Evolutionary conservation across 768 basidiomycete species (phyloP), one percentile per base, ranked within the genome.

Genomic region (Boletellus ananiceps): DNA sequence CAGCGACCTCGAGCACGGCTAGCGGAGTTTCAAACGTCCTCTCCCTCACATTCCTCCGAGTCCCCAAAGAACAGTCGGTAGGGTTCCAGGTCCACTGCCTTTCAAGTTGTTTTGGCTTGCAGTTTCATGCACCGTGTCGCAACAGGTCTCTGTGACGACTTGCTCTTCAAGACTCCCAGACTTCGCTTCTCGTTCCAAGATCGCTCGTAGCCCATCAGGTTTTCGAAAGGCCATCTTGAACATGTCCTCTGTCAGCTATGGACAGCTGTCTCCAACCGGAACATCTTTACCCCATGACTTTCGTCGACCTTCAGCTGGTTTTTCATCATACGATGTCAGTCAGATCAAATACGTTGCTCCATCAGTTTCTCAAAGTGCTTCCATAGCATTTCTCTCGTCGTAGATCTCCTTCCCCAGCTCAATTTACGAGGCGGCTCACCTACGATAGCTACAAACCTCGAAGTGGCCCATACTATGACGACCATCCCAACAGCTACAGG

Each of bases 401-500:
- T 47, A 73, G 71, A 55, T 73, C 76, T 37, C 75, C 77, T 38
- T 79, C 83, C 43, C 76, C 80, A 42, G 68, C 69, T 34, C 58
- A 76, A 31, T 65, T 76, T 51, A 69, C 77, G 35, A 69, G 74
- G 58, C 59, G 61, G 49, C 71, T 66, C 49, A 58, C 74, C 23
- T 80, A 80, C 56, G 78, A 84, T 57, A 74, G 74, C 43, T 83
- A 82, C 61, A 69, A 71, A 27, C 74, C 78, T 25, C 63, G 71
- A 49, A 69, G 69, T 21, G 57, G 69, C 34, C 52, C 61, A 15
- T 56, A 66, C 40, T 72, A 74, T 57, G 74, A 74, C 47, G 74
- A 72, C 32, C 63, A 69, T 57, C 53, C 69, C 13, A 75, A 72
- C 51, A 65, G 62, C 53, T 78, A 77, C 55, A 67, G 76, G 52